phyloP scores from a whole-genome alignment of 2,329 filamentous ascomycete species.

The Albophoma yamanashiensis region DNA sequence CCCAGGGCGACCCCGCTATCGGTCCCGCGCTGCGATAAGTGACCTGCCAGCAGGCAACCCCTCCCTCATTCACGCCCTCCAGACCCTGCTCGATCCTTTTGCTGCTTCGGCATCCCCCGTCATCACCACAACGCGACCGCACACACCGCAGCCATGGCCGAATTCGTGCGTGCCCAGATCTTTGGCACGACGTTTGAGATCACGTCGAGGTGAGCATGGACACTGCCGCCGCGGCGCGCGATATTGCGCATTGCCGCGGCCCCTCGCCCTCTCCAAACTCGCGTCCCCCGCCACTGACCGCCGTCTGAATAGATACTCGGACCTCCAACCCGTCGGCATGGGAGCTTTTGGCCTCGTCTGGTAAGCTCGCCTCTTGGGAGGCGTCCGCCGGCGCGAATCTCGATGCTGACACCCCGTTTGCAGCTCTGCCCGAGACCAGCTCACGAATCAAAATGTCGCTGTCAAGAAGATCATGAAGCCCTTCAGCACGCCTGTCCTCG shows the following conservation, averaged over 20 bases:
- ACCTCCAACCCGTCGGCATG: conserved; percentile 98
- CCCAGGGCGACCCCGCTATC: not conserved
- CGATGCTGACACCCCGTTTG: not conserved
- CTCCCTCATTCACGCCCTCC: not conserved
- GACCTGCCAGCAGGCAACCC: not conserved
- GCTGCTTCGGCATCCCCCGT: not conserved
- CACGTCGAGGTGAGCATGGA: conserved; percentile 71
- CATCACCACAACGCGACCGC: not conserved
- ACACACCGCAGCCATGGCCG: conserved; percentile 64
- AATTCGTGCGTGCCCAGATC: conserved; percentile 98
- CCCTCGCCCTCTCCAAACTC: not conserved
- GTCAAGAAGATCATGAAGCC: conserved; percentile 99
- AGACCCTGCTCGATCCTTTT: not conserved
- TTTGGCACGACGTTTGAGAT: conserved; percentile 99
- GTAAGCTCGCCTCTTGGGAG: conserved; percentile 39
- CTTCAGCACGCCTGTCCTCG: conserved; percentile 96
- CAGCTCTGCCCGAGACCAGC: conserved; percentile 94
- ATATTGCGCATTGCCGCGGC: not conserved
- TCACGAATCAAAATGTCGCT: conserved; percentile 91
- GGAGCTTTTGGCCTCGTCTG: conserved; percentile 97
- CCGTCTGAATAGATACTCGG: conserved; percentile 65
- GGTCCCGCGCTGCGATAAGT: not conserved
- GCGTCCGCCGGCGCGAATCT: not conserved
- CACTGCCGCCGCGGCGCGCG: not conserved
- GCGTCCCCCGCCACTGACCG: not conserved